These are phyloP conservation scores for Simplicillium aogashimaense DNA, from an alignment of 2,329 filamentous ascomycete species.

Conservation along the genomic window DNA sequence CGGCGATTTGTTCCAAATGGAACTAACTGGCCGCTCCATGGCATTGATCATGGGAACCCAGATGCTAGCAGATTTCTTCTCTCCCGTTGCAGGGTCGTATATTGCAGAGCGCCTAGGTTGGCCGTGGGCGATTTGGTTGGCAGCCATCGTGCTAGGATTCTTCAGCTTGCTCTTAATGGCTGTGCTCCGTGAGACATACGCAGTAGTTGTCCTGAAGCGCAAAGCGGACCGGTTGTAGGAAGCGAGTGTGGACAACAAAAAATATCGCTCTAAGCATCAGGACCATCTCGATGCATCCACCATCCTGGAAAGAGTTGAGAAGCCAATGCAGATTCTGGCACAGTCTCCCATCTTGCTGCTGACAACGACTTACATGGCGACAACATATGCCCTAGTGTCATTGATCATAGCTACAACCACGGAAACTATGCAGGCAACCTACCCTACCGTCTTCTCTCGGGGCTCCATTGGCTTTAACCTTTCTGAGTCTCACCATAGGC, in stretches of 20 bases:
- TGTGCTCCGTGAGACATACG: not conserved
- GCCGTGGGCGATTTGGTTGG: not conserved
- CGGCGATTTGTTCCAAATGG: slow-evolving; percentile 50
- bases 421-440: not conserved
- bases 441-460: slow-evolving; percentile 1
- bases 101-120: not conserved
- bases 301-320: not conserved
- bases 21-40: slow-evolving; percentile 49
- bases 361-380: not conserved
- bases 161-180: not conserved
- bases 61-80: slow-evolving; percentile 45
- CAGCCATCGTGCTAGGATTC: not conserved
- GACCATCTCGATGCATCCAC: not conserved
- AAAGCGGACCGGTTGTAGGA: not conserved
- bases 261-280: not conserved
- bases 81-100: slow-evolving; percentile 27
- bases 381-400: not conserved
- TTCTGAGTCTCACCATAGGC: slow-evolving; percentile 1
- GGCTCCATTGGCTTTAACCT: slow-evolving; percentile 1
- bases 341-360: not conserved
- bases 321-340: not conserved
- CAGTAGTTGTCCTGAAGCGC: not conserved
- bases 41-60: slow-evolving; percentile 47
- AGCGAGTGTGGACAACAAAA: not conserved
- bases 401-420: not conserved